Evolutionary conservation across 495 filamentous ascomycete genomes (phyloP).

Genomic region (Hypoxylon rickii): DNA sequence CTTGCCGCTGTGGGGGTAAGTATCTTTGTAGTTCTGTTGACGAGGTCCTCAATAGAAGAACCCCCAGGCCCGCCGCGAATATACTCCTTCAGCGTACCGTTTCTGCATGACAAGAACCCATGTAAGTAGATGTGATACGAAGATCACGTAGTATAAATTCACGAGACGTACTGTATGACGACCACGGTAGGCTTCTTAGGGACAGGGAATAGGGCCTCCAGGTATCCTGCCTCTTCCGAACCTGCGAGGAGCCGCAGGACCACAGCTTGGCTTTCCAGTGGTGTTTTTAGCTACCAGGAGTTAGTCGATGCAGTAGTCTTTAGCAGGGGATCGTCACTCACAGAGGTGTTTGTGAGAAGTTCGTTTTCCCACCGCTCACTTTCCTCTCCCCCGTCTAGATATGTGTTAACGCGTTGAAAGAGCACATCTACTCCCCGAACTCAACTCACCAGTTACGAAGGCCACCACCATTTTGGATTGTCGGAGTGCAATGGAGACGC

Average conservation of each 20-base stretch:
- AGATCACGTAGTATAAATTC: too few relatives aligned
- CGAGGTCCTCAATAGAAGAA: constrained; percentile 61
- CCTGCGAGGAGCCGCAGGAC: constrained; percentile 69
- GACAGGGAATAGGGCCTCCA: constrained; percentile 80
- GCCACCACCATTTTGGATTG: constrained; percentile 55
- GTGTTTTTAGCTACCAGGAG: constrained; percentile 41
- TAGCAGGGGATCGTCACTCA: constrained; percentile 34
- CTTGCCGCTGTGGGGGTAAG: constrained; percentile 30
- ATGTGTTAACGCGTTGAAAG: too few relatives aligned
- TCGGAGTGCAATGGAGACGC: constrained; percentile 73
- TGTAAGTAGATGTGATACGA: too few relatives aligned
- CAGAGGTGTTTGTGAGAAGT: constrained; percentile 66
- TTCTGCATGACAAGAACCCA: constrained; percentile 50
- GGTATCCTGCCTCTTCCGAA: constrained; percentile 76
- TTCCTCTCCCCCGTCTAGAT: constrained; percentile 63
- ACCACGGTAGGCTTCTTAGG: constrained; percentile 73
- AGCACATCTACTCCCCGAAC: too few relatives aligned
- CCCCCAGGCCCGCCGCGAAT: constrained; percentile 62
- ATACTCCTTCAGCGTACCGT: constrained; percentile 67
- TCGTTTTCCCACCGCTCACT: constrained; percentile 77
- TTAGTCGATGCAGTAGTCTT: background rate
- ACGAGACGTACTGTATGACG: constrained; percentile 69
- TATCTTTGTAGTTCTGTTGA: constrained; percentile 50
- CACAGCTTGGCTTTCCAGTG: constrained; percentile 64
- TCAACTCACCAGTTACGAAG: constrained; percentile 53